Evolutionary conservation across 2,329 filamentous ascomycete genomes (phyloP).

Genomic region (Aspergillus japonicus): DNA sequence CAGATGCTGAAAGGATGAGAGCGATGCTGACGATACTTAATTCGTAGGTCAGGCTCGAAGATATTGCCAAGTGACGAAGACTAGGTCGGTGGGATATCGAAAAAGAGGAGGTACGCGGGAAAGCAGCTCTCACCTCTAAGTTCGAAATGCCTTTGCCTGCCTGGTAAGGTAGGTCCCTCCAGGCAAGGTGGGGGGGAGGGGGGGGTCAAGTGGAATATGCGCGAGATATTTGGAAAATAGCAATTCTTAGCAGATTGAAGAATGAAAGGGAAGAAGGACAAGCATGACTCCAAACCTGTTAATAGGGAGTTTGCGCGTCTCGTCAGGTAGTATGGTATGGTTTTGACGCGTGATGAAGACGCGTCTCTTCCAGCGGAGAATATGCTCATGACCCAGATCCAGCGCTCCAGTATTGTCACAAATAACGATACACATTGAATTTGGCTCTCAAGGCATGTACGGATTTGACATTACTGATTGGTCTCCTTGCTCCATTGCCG

Average conservation of each 20-base stretch:
- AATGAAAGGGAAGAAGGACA: constrained; percentile 17
- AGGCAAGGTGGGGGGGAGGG: constrained; percentile 20
- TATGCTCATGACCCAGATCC: not conserved
- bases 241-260: constrained; percentile 20
- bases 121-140: constrained; percentile 20
- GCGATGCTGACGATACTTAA: not conserved
- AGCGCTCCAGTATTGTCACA: constrained; percentile 15
- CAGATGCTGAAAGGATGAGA: not conserved
- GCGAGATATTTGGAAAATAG: constrained; percentile 20
- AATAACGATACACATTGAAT: constrained; percentile 20
- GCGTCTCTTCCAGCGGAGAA: constrained; percentile 19
- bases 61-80: constrained; percentile 11
- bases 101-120: constrained; percentile 11
- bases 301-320: constrained; percentile 11
- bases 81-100: constrained; percentile 7
- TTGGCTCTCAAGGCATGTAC: not conserved
- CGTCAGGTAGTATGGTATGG: constrained; percentile 28
- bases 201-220: constrained; percentile 2
- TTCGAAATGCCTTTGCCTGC: constrained; percentile 16
- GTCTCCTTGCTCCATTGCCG: constrained; percentile 17
- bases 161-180: constrained; percentile 18
- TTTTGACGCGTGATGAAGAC: constrained; percentile 28
- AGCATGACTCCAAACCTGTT: constrained; percentile 17
- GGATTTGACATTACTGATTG: not conserved
- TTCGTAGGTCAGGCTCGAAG: constrained; percentile 12